Evolutionary conservation across 768 basidiomycete genomes (phyloP).

Genomic region (Boletellus sp.): DNA sequence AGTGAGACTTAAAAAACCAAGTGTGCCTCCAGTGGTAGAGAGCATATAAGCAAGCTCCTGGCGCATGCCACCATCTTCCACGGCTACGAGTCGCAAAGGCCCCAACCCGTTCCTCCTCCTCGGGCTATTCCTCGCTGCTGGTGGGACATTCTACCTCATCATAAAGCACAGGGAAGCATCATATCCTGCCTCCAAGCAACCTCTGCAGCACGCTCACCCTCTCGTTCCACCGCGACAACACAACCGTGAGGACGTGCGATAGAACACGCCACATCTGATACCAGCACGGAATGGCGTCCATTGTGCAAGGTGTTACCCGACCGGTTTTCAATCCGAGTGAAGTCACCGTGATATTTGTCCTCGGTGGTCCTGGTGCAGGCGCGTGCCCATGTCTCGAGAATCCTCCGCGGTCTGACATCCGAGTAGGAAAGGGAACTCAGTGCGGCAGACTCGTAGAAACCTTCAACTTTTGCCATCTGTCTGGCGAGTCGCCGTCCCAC

Average conservation of each 20-base stretch:
- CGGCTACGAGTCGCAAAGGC: constrained; percentile 29
- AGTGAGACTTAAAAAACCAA: no score
- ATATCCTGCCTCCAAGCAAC: constrained; percentile 57
- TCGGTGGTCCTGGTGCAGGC: constrained; percentile 97
- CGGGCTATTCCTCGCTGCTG: constrained; percentile 53
- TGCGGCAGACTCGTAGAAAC: constrained; percentile 80
- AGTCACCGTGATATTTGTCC: constrained; percentile 89
- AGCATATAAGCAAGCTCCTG: neutral
- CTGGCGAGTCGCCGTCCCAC: constrained; percentile 50
- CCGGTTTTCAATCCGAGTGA: constrained; percentile 59
- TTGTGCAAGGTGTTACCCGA: neutral
- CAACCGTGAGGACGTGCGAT: constrained; percentile 17
- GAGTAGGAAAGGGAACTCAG: constrained; percentile 91
- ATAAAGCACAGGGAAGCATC: constrained; percentile 54
- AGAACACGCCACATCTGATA: constrained; percentile 7
- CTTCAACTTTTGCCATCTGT: constrained; percentile 89
- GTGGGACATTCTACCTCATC: constrained; percentile 53
- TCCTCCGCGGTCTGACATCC: constrained; percentile 5
- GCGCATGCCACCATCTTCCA: constrained; percentile 14
- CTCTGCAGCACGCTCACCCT: constrained; percentile 60
- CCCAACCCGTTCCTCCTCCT: constrained; percentile 66
- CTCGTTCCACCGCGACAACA: constrained; percentile 57
- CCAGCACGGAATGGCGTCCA: constrained; percentile 13
- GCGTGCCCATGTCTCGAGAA: constrained; percentile 16
- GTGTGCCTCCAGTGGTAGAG: no score